These are phyloP conservation scores for Saturnispora silvae DNA, from an alignment of 805 yeast genomes.

Conservation along the genomic window DNA sequence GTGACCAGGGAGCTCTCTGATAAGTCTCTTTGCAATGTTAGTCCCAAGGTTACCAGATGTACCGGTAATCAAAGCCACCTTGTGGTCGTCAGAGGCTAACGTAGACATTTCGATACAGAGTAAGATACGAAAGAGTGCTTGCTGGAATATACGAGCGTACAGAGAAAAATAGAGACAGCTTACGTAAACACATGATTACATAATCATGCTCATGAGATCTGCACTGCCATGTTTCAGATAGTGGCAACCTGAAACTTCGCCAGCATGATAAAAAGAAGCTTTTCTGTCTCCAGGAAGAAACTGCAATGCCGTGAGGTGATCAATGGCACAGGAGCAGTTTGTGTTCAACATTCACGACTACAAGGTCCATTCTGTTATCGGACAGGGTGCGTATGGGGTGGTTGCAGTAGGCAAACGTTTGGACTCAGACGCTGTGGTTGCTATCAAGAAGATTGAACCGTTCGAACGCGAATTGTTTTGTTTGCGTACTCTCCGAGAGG, in stretches of 20 bases:
- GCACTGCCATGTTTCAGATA: constrained; percentile 9
- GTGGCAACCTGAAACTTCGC: constrained; percentile 2
- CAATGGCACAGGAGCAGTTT: constrained; percentile 31
- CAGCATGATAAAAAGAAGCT: neutral
- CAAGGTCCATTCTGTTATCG: constrained; percentile 49
- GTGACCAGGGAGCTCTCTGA: constrained; percentile 45
- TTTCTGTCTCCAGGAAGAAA: neutral
- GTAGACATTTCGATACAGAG: constrained; percentile 4
- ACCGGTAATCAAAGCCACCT: constrained; percentile 28
- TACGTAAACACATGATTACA: neutral
- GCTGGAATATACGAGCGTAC: neutral
- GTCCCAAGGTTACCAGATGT: constrained; percentile 64
- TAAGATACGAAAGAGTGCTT: neutral
- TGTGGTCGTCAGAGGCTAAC: constrained; percentile 11
- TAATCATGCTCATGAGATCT: neutral
- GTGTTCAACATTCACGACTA: constrained; percentile 57
- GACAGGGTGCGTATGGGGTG: constrained; percentile 78
- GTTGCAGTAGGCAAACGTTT: constrained; percentile 61
- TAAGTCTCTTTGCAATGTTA: constrained; percentile 71
- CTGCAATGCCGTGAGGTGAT: neutral
- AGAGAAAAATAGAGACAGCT: neutral
- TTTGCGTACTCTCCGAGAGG: constrained; percentile 60
- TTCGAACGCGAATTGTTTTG: constrained; percentile 57
- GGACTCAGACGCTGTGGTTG: constrained; percentile 51
- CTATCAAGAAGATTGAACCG: constrained; percentile 69